These are phyloP conservation scores for Linum usitatissimum DNA, from an alignment of 345 rosid species.

Conservation along the genomic window DNA sequence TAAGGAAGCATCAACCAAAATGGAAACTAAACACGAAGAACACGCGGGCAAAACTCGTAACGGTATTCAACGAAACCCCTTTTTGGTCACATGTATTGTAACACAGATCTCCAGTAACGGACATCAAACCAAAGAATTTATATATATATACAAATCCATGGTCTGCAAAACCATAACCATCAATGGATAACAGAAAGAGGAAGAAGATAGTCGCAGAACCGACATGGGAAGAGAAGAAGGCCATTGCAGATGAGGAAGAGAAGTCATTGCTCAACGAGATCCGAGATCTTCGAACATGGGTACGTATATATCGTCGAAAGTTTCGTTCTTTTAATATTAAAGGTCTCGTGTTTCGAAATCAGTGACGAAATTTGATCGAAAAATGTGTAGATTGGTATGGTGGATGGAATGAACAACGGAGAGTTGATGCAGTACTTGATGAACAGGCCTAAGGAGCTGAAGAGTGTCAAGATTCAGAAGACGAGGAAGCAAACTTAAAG, in stretches of 20 bases:
- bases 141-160: too few relatives aligned
- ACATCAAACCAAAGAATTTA: too few relatives aligned
- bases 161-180: not conserved
- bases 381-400: slow-evolving; percentile 13
- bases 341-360: not conserved
- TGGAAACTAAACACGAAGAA: not conserved
- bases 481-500: slow-evolving; percentile 4
- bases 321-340: not conserved
- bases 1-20: too few relatives aligned
- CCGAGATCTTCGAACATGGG: slow-evolving; percentile 24
- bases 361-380: not conserved
- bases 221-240: slow-evolving; percentile 15
- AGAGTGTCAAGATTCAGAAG: slow-evolving; percentile 16
- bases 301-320: not conserved
- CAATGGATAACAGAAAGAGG: slow-evolving; percentile 9
- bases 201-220: slow-evolving; percentile 4
- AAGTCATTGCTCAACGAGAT: slow-evolving; percentile 14
- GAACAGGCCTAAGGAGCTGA: slow-evolving; percentile 24
- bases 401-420: slow-evolving; percentile 27
- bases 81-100: not conserved
- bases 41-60: not conserved
- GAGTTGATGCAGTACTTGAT: slow-evolving; percentile 23
- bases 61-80: not conserved
- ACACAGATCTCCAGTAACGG: too few relatives aligned
- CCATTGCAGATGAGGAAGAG: slow-evolving; percentile 20